Conservation (phyloP, 495 filamentous ascomycete genomes). For the Daldinia grandis region DNA sequence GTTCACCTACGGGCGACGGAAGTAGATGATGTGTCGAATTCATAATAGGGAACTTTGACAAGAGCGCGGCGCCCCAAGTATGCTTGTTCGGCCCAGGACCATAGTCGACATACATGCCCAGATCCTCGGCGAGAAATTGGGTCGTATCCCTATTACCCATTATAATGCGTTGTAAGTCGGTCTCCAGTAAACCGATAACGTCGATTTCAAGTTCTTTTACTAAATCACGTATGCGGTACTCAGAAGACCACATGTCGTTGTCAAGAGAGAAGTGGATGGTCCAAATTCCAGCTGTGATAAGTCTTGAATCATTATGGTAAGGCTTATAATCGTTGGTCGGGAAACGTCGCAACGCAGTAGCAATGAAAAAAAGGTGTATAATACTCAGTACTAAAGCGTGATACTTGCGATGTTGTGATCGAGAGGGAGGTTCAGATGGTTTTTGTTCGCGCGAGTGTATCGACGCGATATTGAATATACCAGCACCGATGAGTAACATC, state of each 20-base stretch:
- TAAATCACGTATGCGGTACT: constrained; percentile 90
- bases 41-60: constrained; percentile 97
- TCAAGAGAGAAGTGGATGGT: constrained; percentile 98
- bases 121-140: constrained; percentile 92
- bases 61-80: constrained; percentile 92
- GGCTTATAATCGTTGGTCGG: constrained; percentile 91
- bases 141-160: constrained; percentile 99
- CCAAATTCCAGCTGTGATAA: constrained; percentile 96
- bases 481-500: constrained; percentile 85
- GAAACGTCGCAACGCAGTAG: constrained; percentile 90
- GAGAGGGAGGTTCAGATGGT: constrained; percentile 5
- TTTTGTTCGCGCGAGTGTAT: constrained; percentile 42
- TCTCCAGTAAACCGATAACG: constrained; percentile 91
- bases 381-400: constrained; percentile 58
- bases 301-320: constrained; percentile 84
- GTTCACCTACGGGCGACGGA: constrained; percentile 90
- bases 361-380: constrained; percentile 80
- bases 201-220: constrained; percentile 95
- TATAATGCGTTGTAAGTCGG: constrained; percentile 95
- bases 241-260: constrained; percentile 98
- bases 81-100: constrained; percentile 99
- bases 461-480: constrained; percentile 78
- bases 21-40: constrained; percentile 97
- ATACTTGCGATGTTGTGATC: constrained; percentile 60
- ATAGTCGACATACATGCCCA: constrained; percentile 98